Base-by-base conservation (phyloP, 176 grass and related monocot genomes). In the Zoysia pacifica region DNA sequence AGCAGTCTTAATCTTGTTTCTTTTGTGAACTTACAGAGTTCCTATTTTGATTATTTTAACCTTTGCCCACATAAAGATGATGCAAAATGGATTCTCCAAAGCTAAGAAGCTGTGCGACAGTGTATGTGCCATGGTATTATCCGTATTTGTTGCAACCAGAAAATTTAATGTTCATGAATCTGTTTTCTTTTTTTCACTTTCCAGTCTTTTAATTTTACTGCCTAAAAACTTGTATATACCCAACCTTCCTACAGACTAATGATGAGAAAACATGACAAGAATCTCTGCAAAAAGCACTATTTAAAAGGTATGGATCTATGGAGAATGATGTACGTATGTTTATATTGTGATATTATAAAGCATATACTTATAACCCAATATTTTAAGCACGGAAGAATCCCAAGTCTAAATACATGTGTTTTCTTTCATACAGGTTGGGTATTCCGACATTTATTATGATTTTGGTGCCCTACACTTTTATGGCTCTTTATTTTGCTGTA, bases 61-160 rank as follows among this genome's bases (percentile, higher is more conserved):
- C 38, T 60, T 77, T 77, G 19, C 18, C 11, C 55, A 52, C 62
- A 50, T 54, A 84, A 36, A 78, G 82, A 65, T 11, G 45, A 20
- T 52, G 55, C 45, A 2, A 8, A 9, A 63, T 46, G 82, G 71
- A 13, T 0, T 52, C 20, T 50, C 7, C 13, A 46, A 19, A 54
- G 20, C 11, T 11, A 16, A 2, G 5, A 51, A 63, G 66, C 58
- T 84, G 46, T 0, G 37, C 9, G n/a, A 37, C 0, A 71, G 37
- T 53, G 82, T 78, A 78, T 63, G 66, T 64, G 50, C 18, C 55
- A 62, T 28, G 66, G 70, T 51, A 62, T 39, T 75, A 66, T 48
- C 47, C 42, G 41, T 20, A 37, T 48, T 70, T 42, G 53, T 39
- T 84, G 73, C 65, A 70, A 18, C 18, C 9, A 45, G 10, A 48